These are phyloP conservation scores for Yarrowia galli DNA, from an alignment of 1,139 yeast species.

Conservation along the genomic window DNA sequence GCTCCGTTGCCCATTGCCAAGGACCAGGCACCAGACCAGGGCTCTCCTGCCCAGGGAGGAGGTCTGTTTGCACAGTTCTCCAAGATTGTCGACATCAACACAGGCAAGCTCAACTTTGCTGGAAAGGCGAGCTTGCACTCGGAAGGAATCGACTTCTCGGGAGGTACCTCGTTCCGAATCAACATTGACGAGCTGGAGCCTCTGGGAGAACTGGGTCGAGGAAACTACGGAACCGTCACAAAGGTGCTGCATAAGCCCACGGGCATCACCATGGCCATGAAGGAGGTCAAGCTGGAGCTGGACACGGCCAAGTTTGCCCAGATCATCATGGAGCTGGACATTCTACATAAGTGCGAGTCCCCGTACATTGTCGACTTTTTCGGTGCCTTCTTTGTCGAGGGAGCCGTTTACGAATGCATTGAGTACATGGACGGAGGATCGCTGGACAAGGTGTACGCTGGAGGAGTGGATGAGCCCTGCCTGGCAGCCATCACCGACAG, in stretches of 20 bases:
- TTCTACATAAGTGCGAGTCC: conserved; percentile 86
- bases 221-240: conserved; percentile 94
- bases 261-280: conserved; percentile 93
- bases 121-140: conserved; percentile 94
- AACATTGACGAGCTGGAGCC: conserved; percentile 83
- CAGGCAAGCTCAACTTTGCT: conserved; percentile 89
- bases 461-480: conserved; percentile 81
- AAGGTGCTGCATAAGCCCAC: conserved; percentile 96
- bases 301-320: conserved; percentile 93
- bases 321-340: conserved; percentile 93
- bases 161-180: conserved; percentile 86
- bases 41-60: conserved; percentile 9
- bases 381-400: conserved; percentile 97
- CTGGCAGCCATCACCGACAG: conserved; percentile 83
- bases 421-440: conserved; percentile 99
- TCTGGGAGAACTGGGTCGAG: conserved; percentile 91
- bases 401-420: conserved; percentile 98
- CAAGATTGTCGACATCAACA: conserved; percentile 86
- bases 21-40: conserved; percentile 8
- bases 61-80: conserved; percentile 75
- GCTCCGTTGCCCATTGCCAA: conserved; percentile 7
- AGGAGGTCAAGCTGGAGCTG: conserved; percentile 88
- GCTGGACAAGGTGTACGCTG: conserved; percentile 79
- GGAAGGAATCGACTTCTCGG: conserved; percentile 86
- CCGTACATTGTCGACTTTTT: conserved; percentile 94